phyloP scores from a whole-genome alignment of 495 filamentous ascomycete species.

The Neurospora cerealis region DNA sequence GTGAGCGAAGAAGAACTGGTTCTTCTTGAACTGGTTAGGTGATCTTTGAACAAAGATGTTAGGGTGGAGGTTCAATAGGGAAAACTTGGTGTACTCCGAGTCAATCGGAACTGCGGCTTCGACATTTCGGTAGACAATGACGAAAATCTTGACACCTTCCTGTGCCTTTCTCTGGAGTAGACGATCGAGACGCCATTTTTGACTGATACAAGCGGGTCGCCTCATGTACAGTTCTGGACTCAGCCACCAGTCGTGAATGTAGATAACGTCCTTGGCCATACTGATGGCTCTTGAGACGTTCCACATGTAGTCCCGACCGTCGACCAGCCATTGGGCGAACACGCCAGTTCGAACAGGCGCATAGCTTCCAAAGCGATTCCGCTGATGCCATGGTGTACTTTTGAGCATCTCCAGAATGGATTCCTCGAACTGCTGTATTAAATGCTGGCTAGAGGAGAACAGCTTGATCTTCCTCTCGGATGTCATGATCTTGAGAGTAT shows the following conservation, averaged over 20 bases:
- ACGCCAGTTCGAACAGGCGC: slow-evolving; percentile 79
- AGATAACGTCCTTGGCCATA: slow-evolving; percentile 96
- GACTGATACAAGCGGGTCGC: slow-evolving; percentile 88
- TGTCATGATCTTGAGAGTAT: slow-evolving; percentile 73
- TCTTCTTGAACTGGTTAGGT: slow-evolving; percentile 95
- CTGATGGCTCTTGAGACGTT: slow-evolving; percentile 94
- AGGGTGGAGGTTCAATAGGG: slow-evolving; percentile 86
- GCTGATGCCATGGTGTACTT: slow-evolving; percentile 68
- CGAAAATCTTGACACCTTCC: slow-evolving; percentile 95
- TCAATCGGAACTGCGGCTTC: slow-evolving; percentile 97
- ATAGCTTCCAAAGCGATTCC: slow-evolving; percentile 86
- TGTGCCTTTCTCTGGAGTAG: slow-evolving; percentile 88
- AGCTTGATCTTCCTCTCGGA: slow-evolving; percentile 83
- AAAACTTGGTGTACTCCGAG: slow-evolving; percentile 98
- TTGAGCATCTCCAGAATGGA: slow-evolving; percentile 78
- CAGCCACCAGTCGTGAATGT: slow-evolving; percentile 99
- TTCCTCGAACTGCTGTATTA: slow-evolving; percentile 84
- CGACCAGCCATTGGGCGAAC: slow-evolving; percentile 94
- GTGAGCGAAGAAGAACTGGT: slow-evolving; percentile 99
- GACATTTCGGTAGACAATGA: slow-evolving; percentile 98
- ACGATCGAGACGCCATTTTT: slow-evolving; percentile 95
- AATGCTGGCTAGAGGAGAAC: slow-evolving; percentile 83
- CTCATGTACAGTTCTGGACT: slow-evolving; percentile 96
- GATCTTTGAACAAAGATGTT: slow-evolving; percentile 95
- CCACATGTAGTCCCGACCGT: slow-evolving; percentile 98